Evolutionary conservation across 768 basidiomycete species (phyloP).

Genomic region (Suillus tomentosus): DNA sequence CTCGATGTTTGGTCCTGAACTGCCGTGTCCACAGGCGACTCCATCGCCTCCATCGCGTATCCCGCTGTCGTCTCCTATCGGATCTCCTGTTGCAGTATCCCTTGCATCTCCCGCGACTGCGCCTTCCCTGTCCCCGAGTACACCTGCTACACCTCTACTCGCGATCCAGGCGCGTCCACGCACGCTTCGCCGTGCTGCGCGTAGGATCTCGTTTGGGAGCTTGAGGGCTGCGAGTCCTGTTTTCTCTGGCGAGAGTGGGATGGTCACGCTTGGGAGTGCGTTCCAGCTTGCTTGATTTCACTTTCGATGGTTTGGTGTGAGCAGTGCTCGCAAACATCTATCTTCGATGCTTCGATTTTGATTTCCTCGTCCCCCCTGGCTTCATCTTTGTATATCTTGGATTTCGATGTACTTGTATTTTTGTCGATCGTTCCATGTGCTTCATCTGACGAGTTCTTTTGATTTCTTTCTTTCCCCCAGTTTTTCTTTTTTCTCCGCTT

Average conservation of each 20-base stretch:
- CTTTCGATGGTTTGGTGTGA: neutral
- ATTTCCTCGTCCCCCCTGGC: neutral
- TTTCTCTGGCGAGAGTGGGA: slow-evolving; percentile 34
- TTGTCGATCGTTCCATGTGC: slow-evolving; percentile 1
- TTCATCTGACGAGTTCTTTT: slow-evolving; percentile 3
- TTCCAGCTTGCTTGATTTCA: slow-evolving; percentile 58
- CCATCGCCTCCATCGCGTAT: slow-evolving; percentile 34
- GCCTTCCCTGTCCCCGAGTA: slow-evolving; percentile 13
- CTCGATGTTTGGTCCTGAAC: slow-evolving; percentile 67
- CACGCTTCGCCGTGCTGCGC: slow-evolving; percentile 40
- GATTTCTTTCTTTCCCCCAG: neutral
- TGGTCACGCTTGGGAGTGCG: slow-evolving; percentile 62
- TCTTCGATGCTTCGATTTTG: slow-evolving; percentile 6
- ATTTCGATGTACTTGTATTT: slow-evolving; percentile 3
- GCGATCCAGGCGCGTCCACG: slow-evolving; percentile 21
- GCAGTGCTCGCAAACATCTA: neutral
- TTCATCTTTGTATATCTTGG: slow-evolving; percentile 6
- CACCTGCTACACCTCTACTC: slow-evolving; percentile 15
- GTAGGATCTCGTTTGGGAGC: slow-evolving; percentile 70
- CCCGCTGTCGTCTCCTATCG: slow-evolving; percentile 29
- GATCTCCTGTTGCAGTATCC: slow-evolving; percentile 11
- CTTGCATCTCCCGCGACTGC: slow-evolving; percentile 14
- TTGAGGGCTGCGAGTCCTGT: slow-evolving; percentile 41
- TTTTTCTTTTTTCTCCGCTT: neutral
- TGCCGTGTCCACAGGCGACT: slow-evolving; percentile 48